phyloP scores from a whole-genome alignment of 2,329 filamentous ascomycete genomes.

The Trichoderma polysporum region DNA sequence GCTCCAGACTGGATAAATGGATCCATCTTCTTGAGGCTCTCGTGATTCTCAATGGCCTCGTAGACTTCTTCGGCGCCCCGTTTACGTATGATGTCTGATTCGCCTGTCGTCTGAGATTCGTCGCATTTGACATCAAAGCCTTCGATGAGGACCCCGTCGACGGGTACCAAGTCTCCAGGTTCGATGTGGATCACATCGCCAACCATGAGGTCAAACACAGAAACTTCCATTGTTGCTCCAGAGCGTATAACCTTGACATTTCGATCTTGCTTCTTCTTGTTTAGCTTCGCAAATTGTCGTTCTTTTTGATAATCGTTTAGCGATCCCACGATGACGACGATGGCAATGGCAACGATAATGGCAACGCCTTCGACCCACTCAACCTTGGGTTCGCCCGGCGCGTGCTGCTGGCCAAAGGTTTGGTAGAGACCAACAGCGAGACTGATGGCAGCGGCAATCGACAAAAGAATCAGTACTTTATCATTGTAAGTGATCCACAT shows the following conservation, averaged over 20 bases:
- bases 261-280: conserved; percentile 76
- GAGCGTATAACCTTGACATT: conserved; percentile 70
- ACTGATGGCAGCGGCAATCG: conserved; percentile 68
- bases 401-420: conserved; percentile 62
- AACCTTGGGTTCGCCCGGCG: conserved; percentile 52
- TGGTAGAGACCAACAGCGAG: conserved; percentile 75
- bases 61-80: conserved; percentile 65
- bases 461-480: conserved; percentile 73
- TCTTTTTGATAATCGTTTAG: conserved; percentile 81
- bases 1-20: conserved; percentile 84
- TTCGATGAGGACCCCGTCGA: conserved; percentile 70
- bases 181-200: conserved; percentile 73
- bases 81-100: conserved; percentile 74
- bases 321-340: conserved; percentile 75
- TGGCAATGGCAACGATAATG: conserved; percentile 75
- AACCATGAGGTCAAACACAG: conserved; percentile 66
- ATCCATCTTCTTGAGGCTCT: conserved; percentile 70
- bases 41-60: conserved; percentile 64
- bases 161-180: conserved; percentile 71
- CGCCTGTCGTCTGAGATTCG: conserved; percentile 76
- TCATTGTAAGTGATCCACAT: conserved; percentile 85
- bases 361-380: conserved; percentile 83
- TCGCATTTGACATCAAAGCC: conserved; percentile 75
- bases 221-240: conserved; percentile 67
- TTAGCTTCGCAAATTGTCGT: conserved; percentile 73